Percentiles rank a stretch among this genome's conserved stretches.
Evolutionary conservation across 139 green algal species (phyloP).

Genomic region (Tetradesmus lagerheimii): DNA sequence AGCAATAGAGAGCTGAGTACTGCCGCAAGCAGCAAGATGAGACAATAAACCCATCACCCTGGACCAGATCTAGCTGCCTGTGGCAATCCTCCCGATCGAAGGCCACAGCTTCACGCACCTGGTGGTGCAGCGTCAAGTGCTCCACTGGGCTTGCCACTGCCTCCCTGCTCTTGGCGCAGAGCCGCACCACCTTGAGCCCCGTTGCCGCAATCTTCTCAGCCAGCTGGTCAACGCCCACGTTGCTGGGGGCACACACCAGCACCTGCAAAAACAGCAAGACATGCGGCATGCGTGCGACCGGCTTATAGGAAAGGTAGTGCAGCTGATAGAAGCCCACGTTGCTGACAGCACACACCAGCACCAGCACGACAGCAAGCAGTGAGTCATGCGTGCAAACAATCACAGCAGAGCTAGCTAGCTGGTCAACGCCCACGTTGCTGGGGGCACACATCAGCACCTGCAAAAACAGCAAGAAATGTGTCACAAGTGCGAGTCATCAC

Average conservation of each 20-base stretch:
- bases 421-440: conserved; percentile 98
- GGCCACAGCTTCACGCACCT: conserved; percentile 62
- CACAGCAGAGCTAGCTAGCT: too few relatives aligned
- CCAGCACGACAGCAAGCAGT: too few relatives aligned
- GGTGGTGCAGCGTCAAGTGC: conserved; percentile 97
- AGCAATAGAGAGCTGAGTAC: too few relatives aligned
- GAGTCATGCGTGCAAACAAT: too few relatives aligned
- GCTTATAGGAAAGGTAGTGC: conserved; percentile 97
- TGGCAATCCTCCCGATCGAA: too few relatives aligned
- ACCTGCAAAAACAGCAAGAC: conserved; percentile 69
- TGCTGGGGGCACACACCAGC: conserved; percentile 95
- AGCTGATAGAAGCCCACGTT: conserved; percentile 99
- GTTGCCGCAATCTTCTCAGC: conserved; percentile 92
- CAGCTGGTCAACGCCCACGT: conserved; percentile 99
- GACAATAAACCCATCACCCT: too few relatives aligned
- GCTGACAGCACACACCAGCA: conserved; percentile 87
- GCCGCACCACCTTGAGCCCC: conserved; percentile 95
- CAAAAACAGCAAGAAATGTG: background rate
- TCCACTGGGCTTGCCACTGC: conserved; percentile 87
- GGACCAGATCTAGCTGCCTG: too few relatives aligned
- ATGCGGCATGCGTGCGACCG: conserved; percentile 46
- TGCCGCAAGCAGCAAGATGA: too few relatives aligned
- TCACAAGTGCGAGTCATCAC: conserved; percentile 81
- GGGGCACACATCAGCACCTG: conserved; percentile 95
- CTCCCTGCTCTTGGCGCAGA: conserved; percentile 93